Percentiles rank a stretch among this genome's conserved stretches.
phyloP scores from a whole-genome alignment of 2,329 filamentous ascomycete species.

The Plenodomus lindquistii region DNA sequence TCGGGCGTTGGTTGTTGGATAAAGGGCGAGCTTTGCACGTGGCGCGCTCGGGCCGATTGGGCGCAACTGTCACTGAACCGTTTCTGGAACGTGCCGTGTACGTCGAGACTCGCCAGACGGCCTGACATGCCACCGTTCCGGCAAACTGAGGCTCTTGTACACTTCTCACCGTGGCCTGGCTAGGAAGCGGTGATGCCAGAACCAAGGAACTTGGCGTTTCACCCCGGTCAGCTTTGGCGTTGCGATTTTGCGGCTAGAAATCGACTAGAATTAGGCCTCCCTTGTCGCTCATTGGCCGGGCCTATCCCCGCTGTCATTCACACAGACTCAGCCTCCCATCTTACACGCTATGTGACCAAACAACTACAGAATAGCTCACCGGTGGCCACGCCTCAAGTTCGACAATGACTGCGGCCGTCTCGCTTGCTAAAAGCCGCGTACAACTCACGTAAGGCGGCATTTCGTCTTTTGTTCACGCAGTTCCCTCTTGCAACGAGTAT shows the following conservation, averaged over 20 bases:
- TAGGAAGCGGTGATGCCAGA: background rate
- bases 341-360: conserved; percentile 4
- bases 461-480: conserved; percentile 2
- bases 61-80: background rate
- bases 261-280: background rate
- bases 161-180: background rate
- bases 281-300: background rate
- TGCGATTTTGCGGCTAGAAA: background rate
- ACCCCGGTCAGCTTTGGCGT: background rate
- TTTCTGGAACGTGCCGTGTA: background rate
- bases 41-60: background rate
- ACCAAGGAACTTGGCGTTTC: background rate
- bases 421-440: conserved; percentile 11
- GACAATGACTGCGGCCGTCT: conserved; percentile 13
- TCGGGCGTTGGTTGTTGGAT: background rate
- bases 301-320: background rate
- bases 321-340: conserved; percentile 11
- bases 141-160: conserved; percentile 18
- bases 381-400: conserved; percentile 12
- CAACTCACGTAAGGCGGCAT: conserved; percentile 9
- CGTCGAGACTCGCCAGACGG: background rate
- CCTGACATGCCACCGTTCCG: conserved; percentile 3
- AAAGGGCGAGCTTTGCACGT: background rate
- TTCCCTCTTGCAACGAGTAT: conserved; percentile 4
- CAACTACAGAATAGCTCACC: conserved; percentile 18